These are phyloP conservation scores for Yarrowia bubula DNA, from an alignment of 805 yeast species.

Conservation along the genomic window DNA sequence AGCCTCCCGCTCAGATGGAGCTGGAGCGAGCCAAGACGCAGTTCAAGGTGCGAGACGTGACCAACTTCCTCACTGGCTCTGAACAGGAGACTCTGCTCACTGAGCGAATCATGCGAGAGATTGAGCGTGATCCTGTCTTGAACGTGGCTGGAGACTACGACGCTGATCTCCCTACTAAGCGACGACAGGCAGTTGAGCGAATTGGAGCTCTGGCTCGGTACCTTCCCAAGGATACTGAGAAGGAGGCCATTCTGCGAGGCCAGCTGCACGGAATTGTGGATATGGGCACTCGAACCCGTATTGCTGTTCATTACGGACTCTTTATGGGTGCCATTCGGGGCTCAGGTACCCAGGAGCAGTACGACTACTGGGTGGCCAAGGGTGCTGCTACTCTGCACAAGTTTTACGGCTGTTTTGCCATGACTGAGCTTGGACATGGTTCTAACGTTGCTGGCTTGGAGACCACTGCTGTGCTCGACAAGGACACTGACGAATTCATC, in stretches of 20 bases:
- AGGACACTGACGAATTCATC: constrained; percentile 59
- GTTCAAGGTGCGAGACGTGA: constrained; percentile 43
- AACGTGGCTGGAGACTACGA: constrained; percentile 48
- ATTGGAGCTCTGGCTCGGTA: constrained; percentile 37
- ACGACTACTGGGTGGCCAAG: constrained; percentile 76
- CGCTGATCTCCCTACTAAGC: constrained; percentile 44
- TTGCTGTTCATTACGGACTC: constrained; percentile 85
- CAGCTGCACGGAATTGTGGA: constrained; percentile 47
- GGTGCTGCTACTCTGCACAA: constrained; percentile 42
- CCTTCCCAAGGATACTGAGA: constrained; percentile 34
- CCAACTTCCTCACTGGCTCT: constrained; percentile 47
- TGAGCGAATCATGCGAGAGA: constrained; percentile 44
- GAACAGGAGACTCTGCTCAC: constrained; percentile 42
- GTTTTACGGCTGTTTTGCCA: constrained; percentile 80
- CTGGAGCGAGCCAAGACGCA: constrained; percentile 43
- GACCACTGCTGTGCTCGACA: constrained; percentile 86
- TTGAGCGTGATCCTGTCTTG: constrained; percentile 58
- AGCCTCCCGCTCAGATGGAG: constrained; percentile 42
- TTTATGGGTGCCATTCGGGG: constrained; percentile 81
- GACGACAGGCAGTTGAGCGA: constrained; percentile 41
- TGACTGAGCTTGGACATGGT: constrained; percentile 93
- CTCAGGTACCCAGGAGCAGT: constrained; percentile 82
- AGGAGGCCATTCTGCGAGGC: constrained; percentile 34
- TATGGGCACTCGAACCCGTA: constrained; percentile 75
- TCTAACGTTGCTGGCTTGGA: constrained; percentile 91